A percentile compares a stretch with the other conserved stretches of the same genome.
These are phyloP conservation scores for Leccinum uliginosum DNA, from an alignment of 768 basidiomycete genomes.

Conservation along the genomic window DNA sequence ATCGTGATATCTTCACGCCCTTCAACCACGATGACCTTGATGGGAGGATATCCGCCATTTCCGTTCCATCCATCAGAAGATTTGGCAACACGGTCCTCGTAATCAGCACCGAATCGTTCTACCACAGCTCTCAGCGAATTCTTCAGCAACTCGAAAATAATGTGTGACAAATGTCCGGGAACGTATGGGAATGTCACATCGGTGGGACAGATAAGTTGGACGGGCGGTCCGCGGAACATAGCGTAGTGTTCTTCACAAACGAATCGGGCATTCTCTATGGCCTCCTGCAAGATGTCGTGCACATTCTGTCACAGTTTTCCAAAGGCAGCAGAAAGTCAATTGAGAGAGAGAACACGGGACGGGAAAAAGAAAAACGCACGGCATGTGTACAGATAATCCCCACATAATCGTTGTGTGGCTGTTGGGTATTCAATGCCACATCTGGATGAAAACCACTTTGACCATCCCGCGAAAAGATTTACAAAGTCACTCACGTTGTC, in stretches of 20 bases:
- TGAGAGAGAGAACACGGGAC: background rate
- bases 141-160: conserved; percentile 94
- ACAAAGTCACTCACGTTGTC: conserved; percentile 66
- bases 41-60: conserved; percentile 21
- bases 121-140: conserved; percentile 97
- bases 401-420: conserved; percentile 87
- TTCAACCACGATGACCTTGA: conserved; percentile 72
- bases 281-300: conserved; percentile 96
- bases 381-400: conserved; percentile 96
- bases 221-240: conserved; percentile 93
- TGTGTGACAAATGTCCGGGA: conserved; percentile 94
- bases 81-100: conserved; percentile 44
- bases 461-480: background rate
- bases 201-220: conserved; percentile 91
- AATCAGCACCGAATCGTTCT: conserved; percentile 81
- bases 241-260: conserved; percentile 96
- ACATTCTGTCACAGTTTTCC: conserved; percentile 57
- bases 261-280: conserved; percentile 94
- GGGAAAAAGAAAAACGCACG: conserved; percentile 38
- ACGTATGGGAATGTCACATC: conserved; percentile 90
- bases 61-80: conserved; percentile 1
- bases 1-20: conserved; percentile 98
- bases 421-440: conserved; percentile 89
- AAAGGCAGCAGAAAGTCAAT: background rate
- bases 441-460: conserved; percentile 43